Conservation (phyloP, 2,329 filamentous ascomycete species). For the Lasiodiplodia sp. region DNA sequence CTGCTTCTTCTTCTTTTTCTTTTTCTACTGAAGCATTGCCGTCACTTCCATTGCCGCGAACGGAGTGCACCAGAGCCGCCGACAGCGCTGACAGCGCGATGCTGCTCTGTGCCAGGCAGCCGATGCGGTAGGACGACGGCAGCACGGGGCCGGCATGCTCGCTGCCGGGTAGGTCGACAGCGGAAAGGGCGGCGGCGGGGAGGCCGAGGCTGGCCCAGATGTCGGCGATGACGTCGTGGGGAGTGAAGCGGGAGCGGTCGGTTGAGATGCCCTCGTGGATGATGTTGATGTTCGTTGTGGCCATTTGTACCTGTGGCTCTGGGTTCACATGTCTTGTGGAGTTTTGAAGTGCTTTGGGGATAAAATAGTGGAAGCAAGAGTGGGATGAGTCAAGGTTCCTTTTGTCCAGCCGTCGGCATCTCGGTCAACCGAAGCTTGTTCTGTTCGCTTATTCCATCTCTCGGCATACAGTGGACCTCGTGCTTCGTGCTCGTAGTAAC, state of each 20-base stretch:
- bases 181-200: not conserved
- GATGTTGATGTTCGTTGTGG: not conserved
- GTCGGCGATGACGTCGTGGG: not conserved
- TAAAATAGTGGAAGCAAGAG: not conserved
- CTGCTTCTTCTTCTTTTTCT: not conserved
- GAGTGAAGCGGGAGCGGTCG: not conserved
- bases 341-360: not conserved
- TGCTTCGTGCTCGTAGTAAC: no score
- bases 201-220: not conserved
- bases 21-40: not conserved
- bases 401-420: not conserved
- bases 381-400: not conserved
- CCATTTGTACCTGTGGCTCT: not conserved
- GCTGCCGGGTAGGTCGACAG: conserved; percentile 33
- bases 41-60: conserved; percentile 42
- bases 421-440: no score
- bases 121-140: conserved; percentile 64
- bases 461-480: no score
- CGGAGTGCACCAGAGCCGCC: conserved; percentile 56
- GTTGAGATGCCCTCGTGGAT: not conserved
- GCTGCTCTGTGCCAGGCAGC: conserved; percentile 59
- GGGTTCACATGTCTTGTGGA: not conserved
- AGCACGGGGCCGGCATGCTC: conserved; percentile 40
- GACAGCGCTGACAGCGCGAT: conserved; percentile 61
- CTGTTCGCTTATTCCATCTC: no score